Conservation (phyloP, 331 rosid species). For the Acacia concinna region DNA sequence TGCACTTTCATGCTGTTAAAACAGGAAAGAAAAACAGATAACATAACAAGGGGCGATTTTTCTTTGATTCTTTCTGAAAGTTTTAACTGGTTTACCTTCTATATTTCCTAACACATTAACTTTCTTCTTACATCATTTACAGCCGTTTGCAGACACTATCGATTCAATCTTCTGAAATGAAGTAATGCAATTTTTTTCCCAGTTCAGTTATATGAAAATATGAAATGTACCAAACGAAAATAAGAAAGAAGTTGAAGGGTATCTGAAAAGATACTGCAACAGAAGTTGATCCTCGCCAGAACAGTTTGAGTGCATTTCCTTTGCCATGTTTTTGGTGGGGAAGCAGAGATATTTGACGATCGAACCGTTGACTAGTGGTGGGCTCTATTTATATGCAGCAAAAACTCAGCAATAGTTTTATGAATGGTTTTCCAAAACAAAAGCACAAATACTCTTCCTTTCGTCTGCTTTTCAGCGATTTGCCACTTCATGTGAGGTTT, state of each 20-base stretch:
- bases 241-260: background rate
- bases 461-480: background rate
- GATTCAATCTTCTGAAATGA: conserved; percentile 43
- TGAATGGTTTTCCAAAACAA: conserved; percentile 16
- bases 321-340: no score
- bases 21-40: background rate
- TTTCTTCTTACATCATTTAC: conserved; percentile 50
- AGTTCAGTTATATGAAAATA: background rate
- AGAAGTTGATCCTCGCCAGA: no score
- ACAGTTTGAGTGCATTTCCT: no score
- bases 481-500: background rate
- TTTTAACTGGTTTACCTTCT: conserved; percentile 29
- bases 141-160: conserved; percentile 47
- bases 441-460: conserved; percentile 23
- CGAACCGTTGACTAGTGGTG: background rate
- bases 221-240: conserved; percentile 6
- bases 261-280: background rate
- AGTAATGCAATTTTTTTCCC: background rate
- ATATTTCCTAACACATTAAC: conserved; percentile 34
- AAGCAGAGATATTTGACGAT: background rate
- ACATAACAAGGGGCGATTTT: background rate
- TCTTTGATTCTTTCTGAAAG: background rate
- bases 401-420: background rate
- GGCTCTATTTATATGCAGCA: conserved; percentile 28
- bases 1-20: background rate